Base-by-base conservation (phyloP, 1,284 basidiomycete genomes). In the Thecaphora frezii region DNA sequence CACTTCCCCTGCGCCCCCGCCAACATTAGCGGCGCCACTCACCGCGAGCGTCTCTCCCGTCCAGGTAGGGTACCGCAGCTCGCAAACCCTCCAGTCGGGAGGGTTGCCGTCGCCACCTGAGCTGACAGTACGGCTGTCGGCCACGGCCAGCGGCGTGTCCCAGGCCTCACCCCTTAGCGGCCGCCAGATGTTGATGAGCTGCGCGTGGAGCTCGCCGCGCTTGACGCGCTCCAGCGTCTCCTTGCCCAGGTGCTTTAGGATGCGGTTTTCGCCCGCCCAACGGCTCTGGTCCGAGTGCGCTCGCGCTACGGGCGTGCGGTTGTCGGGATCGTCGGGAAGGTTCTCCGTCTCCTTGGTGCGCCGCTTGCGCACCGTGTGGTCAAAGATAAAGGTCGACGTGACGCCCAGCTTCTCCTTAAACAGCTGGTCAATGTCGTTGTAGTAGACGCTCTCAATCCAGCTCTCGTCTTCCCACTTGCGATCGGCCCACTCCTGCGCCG, bases 181-280 rank as follows among this genome's bases (percentile, higher is more conserved):
- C 9, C 86, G 80, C 87, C 87, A 89, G 54, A 88, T 82, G 79
- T 88, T 89, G 79, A 89, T 84, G 49, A 88, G 85, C 73, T 88
- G 86, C 79, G 84, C 85, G 22, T 85, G 84, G 24, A 71, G 43
- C 28, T 71, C 52, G 19, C 66, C 71, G 3, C 40, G 33, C 37
- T 65, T 58, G 46, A 73, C 71, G 19, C 45, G 44, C 13, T 65
- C 62, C 14, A 69, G 57, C 33, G 50, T 51, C 21, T 73, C 66
- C 23, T 71, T 21, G 28, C 71, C 71, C 2, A 73, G 57, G 25
- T 73, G 71, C 47, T 66, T 71, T 12, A 33, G 24, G 25, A 73
- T 51, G 8, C 71, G 58, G 43, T 69, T 66, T 44, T 69, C 66
- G 19, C 71, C 71, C 18, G 71, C 65, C 59, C 58, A 54, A 19